Base-by-base conservation (phyloP, 768 basidiomycete genomes). In the Dioszegia aurantiaca region DNA sequence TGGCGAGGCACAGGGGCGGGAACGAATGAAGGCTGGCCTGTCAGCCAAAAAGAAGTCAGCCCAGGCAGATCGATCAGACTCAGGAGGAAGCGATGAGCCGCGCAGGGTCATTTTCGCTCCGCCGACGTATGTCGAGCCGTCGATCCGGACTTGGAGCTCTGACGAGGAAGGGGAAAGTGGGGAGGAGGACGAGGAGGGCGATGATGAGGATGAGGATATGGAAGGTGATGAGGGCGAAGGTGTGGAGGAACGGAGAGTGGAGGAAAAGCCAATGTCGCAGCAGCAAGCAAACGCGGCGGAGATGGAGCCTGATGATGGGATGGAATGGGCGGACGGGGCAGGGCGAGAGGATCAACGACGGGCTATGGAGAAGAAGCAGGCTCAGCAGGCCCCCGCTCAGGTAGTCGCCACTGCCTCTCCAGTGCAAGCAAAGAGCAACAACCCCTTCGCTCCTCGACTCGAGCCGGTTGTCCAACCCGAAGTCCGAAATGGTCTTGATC, bases 281-380 rank as follows among this genome's bases (percentile, higher is more conserved):
- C 33, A 33, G 33, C 31, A 28, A 4, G 33, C 4, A 24, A 14
- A 44, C 41, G 31, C 33, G 31, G 54, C 77, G 56, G 79, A 80
- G 47, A 79, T 79, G 65, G 73, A 72, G 51, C 70, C 71, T 28
- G 89, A 90, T 60, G 90, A 92, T 67, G 87, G 86, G 2, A 88
- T 93, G 84, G 82, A 83, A 59, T 93, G 92, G 91, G 90, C 91
- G 46, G 88, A 90, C 36, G 82, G 80, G 11, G 85, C 83, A 1
- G 83, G 82, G 53, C 80, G 81, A 42, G 80, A 81, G 62, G 82
- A 81, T 54, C 68, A 69, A 42, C 44, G 54, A 42, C 51, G 62
- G 31, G 46, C 61, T 28, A 52, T 68, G 46, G 64, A 63, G 11
- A 60, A 67, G 12, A 61, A 62, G 26, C 43, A 42, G 21, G 14